Percentiles rank a stretch among this genome's conserved stretches.
Evolutionary conservation across 176 grass and related monocot genomes (phyloP).

Genomic region (Ensete glaucum): DNA sequence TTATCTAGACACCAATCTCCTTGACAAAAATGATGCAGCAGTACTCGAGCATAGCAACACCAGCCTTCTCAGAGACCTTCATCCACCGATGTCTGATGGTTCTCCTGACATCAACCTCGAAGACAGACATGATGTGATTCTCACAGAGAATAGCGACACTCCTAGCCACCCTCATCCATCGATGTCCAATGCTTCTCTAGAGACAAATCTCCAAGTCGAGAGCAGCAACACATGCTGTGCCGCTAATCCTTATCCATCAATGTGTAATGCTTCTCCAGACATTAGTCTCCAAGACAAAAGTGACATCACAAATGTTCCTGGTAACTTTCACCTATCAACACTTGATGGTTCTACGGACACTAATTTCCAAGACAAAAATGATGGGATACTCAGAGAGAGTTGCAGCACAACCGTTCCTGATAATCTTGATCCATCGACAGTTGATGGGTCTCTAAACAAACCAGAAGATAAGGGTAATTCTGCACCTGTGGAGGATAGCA

Average conservation of each 20-base stretch:
- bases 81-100: background rate
- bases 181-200: slow-evolving; percentile 3
- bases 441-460: background rate
- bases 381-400: background rate
- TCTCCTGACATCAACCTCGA: background rate
- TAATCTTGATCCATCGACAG: background rate
- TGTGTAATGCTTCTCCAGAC: background rate
- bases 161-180: slow-evolving; percentile 7
- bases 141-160: background rate
- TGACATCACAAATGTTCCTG: background rate
- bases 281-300: background rate
- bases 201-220: background rate
- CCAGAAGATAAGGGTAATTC: background rate
- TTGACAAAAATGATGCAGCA: background rate
- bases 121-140: background rate
- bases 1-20: background rate
- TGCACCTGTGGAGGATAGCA: background rate
- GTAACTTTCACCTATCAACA: background rate
- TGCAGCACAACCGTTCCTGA: background rate
- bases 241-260: background rate
- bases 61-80: background rate
- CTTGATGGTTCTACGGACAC: background rate
- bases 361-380: background rate
- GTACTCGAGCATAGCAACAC: background rate
- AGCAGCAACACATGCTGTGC: background rate